Evolutionary conservation across 2,329 filamentous ascomycete genomes (phyloP), one percentile per base, ranked within the genome.

Genomic region (Penicillium frequentans): DNA sequence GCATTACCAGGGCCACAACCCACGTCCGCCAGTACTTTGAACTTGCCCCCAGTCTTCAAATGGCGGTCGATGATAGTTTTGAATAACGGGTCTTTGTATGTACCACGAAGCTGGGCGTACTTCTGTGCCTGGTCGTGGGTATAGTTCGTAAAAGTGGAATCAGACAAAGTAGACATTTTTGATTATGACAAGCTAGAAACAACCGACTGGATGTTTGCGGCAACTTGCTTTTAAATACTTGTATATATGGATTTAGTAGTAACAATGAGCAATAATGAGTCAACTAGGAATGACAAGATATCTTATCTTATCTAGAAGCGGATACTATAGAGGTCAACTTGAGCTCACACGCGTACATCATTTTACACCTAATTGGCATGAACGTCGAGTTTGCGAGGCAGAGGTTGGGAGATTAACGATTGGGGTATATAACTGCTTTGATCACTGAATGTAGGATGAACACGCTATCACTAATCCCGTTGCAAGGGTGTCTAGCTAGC

Each of bases 1-100:
- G 79, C 81, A 13, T 69, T 79, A 4, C 84, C 84, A 0, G 84
- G 83, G 0, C 84, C 84, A 63, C 82, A 85, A 31, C 84, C 84
- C 6, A 86, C 70, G 58, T 87, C 84, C 13, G 85, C 65, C 0
- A 84, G 27, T 29, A 10, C 27, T 29, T 11, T 11, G 27, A 29
- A 29, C 8, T 29, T 29, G 2, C 27, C 27, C 3, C 27, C 27
- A 29, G 27, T 29, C 4, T 29, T 29, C 1, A 63, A 68, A 62
- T 86, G 84, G 52, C 80, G 74, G 19, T 75, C 61, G 5, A 82
- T 45, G 48, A 86, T 73, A 39, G 65, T 63, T 3, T 79, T 58
- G 70, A 83, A 84, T n/a, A 86, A 69, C 6, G 63, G 64, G 0
- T 71, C 62, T 45, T 77, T 70, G 64, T 85, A 86, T 48, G 85